Percentiles rank a stretch among this genome's conserved stretches.
Evolutionary conservation across 2,329 filamentous ascomycete genomes (phyloP).

Genomic region (Hypomyces perniciosus): DNA sequence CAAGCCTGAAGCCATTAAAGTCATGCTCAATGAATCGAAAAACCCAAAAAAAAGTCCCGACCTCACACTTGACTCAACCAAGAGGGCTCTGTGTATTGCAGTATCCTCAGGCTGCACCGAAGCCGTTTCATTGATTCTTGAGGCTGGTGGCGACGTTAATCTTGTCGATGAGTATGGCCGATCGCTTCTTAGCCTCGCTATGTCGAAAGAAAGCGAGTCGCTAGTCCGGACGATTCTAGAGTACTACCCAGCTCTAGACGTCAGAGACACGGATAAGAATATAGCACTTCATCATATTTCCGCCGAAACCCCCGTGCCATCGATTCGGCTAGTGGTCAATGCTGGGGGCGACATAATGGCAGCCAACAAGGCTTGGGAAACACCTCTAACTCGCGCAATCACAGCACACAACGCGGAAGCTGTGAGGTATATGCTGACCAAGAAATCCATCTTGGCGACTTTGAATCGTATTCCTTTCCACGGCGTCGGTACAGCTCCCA

Average conservation of each 20-base stretch:
- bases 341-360: neutral
- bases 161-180: neutral
- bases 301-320: neutral
- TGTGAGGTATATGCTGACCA: neutral
- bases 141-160: neutral
- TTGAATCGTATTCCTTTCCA: neutral
- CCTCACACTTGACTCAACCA: neutral
- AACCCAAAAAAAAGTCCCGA: neutral
- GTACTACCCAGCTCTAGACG: neutral
- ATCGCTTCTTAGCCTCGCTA: neutral
- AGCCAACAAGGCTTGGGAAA: neutral
- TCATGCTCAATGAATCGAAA: conserved; percentile 1
- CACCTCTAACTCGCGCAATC: neutral
- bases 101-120: neutral
- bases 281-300: neutral
- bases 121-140: neutral
- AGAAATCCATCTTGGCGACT: neutral
- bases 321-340: neutral
- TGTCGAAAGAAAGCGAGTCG: neutral
- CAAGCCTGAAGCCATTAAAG: neutral
- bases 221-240: neutral
- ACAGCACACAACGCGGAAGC: neutral
- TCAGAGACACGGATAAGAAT: neutral
- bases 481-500: neutral
- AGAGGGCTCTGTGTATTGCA: neutral